Percentiles rank a stretch among this genome's conserved stretches.
Conservation (phyloP, 176 grass and related monocot genomes). For the Poa pratensis region DNA sequence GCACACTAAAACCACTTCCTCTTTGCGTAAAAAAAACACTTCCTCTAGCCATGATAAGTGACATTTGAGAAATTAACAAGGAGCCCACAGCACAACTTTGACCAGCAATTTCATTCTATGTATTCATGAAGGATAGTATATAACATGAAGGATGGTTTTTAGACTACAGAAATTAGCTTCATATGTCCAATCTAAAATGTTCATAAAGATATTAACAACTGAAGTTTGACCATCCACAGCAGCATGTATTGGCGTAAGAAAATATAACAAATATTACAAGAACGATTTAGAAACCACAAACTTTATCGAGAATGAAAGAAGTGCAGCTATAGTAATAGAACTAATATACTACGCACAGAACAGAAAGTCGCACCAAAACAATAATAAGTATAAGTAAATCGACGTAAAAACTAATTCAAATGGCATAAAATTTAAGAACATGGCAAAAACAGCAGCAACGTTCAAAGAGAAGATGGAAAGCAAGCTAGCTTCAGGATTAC, state of each 20-base stretch:
- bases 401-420: conserved; percentile 6
- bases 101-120: neutral
- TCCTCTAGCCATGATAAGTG: conserved; percentile 8
- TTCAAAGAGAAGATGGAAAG: conserved; percentile 29
- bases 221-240: neutral
- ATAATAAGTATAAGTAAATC: conserved; percentile 27
- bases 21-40: neutral
- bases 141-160: neutral
- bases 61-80: conserved; percentile 3
- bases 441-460: neutral
- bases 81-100: neutral
- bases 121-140: neutral
- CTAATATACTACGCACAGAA: neutral
- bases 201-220: conserved; percentile 12
- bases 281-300: conserved; percentile 29
- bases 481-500: neutral
- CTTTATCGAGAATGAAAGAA: neutral
- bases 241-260: neutral
- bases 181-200: neutral
- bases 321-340: neutral
- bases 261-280: neutral
- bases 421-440: neutral
- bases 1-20: conserved; percentile 1
- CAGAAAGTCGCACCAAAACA: neutral
- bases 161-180: neutral